Percentiles rank a stretch among this genome's conserved stretches.
These are phyloP conservation scores for Euphorbia lathyris DNA, from an alignment of 345 rosid genomes.

Conservation along the genomic window DNA sequence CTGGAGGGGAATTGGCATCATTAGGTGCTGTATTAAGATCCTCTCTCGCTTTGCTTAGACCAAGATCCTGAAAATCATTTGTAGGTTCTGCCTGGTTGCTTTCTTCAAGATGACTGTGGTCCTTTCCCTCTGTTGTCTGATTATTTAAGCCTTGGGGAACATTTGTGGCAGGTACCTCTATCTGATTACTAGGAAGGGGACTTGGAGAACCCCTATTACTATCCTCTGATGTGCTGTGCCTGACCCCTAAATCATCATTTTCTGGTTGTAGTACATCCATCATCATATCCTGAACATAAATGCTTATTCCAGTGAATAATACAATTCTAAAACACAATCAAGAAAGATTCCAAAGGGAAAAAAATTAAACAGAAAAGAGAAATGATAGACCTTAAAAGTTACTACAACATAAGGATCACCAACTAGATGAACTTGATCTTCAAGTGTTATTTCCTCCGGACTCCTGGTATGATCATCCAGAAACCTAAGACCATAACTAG, in stretches of 20 bases:
- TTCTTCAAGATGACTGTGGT: conserved; percentile 13
- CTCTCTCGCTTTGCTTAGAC: conserved; percentile 36
- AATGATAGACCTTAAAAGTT: conserved; percentile 54
- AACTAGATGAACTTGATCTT: conserved; percentile 70
- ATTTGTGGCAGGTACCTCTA: conserved; percentile 5
- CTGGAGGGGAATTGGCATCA: conserved; percentile 38
- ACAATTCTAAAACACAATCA: conserved; percentile 4
- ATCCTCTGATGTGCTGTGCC: conserved; percentile 3
- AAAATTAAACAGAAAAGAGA: not conserved
- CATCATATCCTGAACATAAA: conserved; percentile 41
- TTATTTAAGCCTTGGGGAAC: conserved; percentile 15
- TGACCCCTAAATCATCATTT: conserved; percentile 23
- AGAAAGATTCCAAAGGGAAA: not conserved
- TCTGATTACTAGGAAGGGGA: conserved; percentile 4
- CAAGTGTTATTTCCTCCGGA: conserved; percentile 71
- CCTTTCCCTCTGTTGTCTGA: conserved; percentile 16
- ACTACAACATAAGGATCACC: conserved; percentile 60
- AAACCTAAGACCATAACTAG: conserved; percentile 26
- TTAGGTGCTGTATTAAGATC: conserved; percentile 16
- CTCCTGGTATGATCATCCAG: conserved; percentile 50
- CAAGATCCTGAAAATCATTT: conserved; percentile 24
- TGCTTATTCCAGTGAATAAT: not conserved
- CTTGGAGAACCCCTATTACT: conserved; percentile 7
- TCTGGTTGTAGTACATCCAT: conserved; percentile 18
- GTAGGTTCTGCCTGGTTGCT: conserved; percentile 28